Evolutionary conservation across 805 yeast species (phyloP), one percentile per base, ranked within the genome.

Genomic region (Debaryomyces castellii): DNA sequence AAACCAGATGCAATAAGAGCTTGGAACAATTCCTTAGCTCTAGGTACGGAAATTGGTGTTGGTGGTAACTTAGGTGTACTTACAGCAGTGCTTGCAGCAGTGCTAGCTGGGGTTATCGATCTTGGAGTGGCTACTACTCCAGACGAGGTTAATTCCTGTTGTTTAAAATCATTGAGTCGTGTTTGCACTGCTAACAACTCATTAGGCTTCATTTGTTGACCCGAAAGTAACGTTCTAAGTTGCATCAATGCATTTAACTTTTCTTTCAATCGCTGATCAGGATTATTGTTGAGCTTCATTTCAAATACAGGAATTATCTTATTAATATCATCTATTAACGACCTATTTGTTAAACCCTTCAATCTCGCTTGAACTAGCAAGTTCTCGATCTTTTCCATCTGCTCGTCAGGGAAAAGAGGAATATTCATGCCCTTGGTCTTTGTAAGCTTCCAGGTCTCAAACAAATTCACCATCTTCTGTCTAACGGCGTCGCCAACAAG

Each of bases 371-470:
- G 70, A 28, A 48, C 51, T 50, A 95, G 67, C 59, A 90, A 94
- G 36, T 69, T 74, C 53, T 89, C 96, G 46, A 94, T 87, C 57
- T 76, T 80, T 23, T 79, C 80, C 51, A 91, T 70, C 34, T 87
- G 85, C 4, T 80, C 84, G 28, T 69, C 73, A 11, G 89, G 85
- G 60, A 95, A 91, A 38, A 94, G 69, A 4, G 91, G 87, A 39
- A 77, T 59, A 6, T 81, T 82, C n/a, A 85, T 76, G 12, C 70
- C 72, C 35, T 78, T 73, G 2, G 81, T 71, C 41, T 77, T 81
- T 25, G 91, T 81, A 39, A 66, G 67, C 62, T 87, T 84, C 99
- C 99, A 94, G 14, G 96, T 88, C 60, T 83, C 83, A 67, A 88
- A 92, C 51, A 94, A 68, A 51, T 83, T 85, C 45, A 82, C 82